phyloP scores from a whole-genome alignment of 2,329 filamentous ascomycete genomes.

The Fusarium tuaranense region DNA sequence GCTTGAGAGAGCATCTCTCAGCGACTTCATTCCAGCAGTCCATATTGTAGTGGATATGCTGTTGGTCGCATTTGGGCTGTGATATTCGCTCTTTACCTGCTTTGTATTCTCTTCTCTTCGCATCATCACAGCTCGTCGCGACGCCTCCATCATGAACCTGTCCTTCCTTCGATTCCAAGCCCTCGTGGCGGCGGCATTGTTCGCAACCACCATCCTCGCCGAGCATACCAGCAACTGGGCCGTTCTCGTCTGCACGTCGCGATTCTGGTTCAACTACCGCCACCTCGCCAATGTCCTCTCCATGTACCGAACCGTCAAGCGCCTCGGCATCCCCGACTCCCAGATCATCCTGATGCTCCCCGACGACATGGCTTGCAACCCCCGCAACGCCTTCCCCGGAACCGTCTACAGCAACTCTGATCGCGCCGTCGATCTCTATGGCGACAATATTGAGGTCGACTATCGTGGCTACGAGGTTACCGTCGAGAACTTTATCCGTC shows the following conservation, averaged over 20 bases:
- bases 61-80: slow-evolving; percentile 22
- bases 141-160: slow-evolving; percentile 61
- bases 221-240: slow-evolving; percentile 99
- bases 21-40: slow-evolving; percentile 28
- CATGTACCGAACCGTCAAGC: slow-evolving; percentile 97
- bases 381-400: slow-evolving; percentile 95
- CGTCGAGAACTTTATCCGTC: slow-evolving; percentile 96
- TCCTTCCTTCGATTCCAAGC: slow-evolving; percentile 58
- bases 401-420: slow-evolving; percentile 99
- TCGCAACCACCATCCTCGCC: slow-evolving; percentile 62
- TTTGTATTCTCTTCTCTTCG: slow-evolving; percentile 16
- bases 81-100: slow-evolving; percentile 17
- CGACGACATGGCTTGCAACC: slow-evolving; percentile 99
- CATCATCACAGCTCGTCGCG: slow-evolving; percentile 12
- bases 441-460: slow-evolving; percentile 99
- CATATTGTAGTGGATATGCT: slow-evolving; percentile 29
- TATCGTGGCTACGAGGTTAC: slow-evolving; percentile 99
- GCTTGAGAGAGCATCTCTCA: slow-evolving; percentile 32
- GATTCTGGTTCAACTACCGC: slow-evolving; percentile 99
- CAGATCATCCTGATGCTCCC: slow-evolving; percentile 99
- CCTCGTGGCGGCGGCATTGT: slow-evolving; percentile 60
- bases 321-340: slow-evolving; percentile 95
- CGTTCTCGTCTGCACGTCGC: slow-evolving; percentile 96
- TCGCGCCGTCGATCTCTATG: slow-evolving; percentile 94
- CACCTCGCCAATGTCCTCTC: slow-evolving; percentile 98